phyloP scores from a whole-genome alignment of 2,329 filamentous ascomycete species.

The Fusarium pininemorale region DNA sequence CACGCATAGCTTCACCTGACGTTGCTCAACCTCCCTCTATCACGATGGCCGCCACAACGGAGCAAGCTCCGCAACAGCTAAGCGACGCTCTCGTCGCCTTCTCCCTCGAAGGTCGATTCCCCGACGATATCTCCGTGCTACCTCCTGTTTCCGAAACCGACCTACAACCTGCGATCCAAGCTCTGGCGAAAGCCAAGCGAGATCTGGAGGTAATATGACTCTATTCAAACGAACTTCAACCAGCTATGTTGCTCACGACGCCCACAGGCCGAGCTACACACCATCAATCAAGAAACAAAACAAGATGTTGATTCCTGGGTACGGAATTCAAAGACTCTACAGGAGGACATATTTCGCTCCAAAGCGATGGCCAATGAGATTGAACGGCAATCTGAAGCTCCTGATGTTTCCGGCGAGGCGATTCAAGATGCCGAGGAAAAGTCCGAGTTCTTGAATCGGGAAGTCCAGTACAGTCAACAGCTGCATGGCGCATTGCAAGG shows the following conservation, averaged over 20 bases:
- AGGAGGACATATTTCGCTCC: conserved; percentile 84
- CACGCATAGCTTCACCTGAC: conserved; percentile 23
- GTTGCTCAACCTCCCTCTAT: neutral
- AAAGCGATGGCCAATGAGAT: conserved; percentile 84
- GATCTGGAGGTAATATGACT: conserved; percentile 51
- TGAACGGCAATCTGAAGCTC: conserved; percentile 76
- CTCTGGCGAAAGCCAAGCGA: conserved; percentile 48
- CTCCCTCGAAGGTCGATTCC: conserved; percentile 52
- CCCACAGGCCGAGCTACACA: conserved; percentile 69
- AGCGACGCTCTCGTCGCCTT: conserved; percentile 54
- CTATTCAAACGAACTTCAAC: neutral
- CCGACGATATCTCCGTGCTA: conserved; percentile 51
- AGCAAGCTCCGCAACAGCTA: conserved; percentile 43
- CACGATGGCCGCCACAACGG: conserved; percentile 46
- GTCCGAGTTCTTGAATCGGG: conserved; percentile 64
- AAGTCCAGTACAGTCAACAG: conserved; percentile 68
- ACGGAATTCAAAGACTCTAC: conserved; percentile 81
- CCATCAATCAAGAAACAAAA: conserved; percentile 78
- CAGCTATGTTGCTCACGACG: conserved; percentile 31
- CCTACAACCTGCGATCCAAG: conserved; percentile 52
- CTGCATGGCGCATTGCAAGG: conserved; percentile 60
- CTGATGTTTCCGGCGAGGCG: conserved; percentile 61
- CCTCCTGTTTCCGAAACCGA: conserved; percentile 50
- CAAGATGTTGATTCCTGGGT: conserved; percentile 89
- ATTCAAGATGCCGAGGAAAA: conserved; percentile 63